A percentile compares a stretch with the other conserved stretches of the same genome.
Conservation (phyloP, 1,139 yeast genomes). For the Candida sanyaensis region DNA sequence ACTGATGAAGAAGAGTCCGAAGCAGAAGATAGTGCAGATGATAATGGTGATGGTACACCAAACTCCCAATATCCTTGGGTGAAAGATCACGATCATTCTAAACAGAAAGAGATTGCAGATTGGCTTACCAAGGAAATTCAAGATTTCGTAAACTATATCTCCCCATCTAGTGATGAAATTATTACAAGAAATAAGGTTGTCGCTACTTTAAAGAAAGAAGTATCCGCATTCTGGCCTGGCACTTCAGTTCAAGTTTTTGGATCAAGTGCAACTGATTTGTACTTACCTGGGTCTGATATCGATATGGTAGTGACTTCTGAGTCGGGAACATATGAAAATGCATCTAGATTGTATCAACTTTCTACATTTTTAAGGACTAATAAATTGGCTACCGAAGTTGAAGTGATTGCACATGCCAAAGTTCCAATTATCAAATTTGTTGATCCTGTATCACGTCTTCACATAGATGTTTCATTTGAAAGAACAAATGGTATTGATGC, state of each 20-base stretch:
- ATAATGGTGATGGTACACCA: constrained; percentile 24
- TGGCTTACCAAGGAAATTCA: constrained; percentile 88
- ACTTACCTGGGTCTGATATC: constrained; percentile 94
- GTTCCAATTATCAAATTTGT: constrained; percentile 95
- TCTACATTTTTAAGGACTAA: constrained; percentile 68
- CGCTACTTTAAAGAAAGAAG: constrained; percentile 55
- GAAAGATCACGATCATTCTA: constrained; percentile 70
- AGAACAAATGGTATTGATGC: constrained; percentile 84
- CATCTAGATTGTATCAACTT: constrained; percentile 70
- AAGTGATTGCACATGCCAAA: constrained; percentile 87
- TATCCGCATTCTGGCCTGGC: constrained; percentile 71
- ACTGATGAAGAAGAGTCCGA: constrained; percentile 31
- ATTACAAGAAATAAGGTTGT: constrained; percentile 69
- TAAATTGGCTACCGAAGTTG: constrained; percentile 70
- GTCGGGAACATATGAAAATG: constrained; percentile 63
- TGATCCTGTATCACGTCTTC: constrained; percentile 70
- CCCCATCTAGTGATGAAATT: constrained; percentile 82
- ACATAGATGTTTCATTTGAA: constrained; percentile 91
- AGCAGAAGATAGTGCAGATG: constrained; percentile 28
- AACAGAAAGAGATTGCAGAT: constrained; percentile 74
- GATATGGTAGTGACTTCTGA: constrained; percentile 86
- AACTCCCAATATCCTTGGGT: constrained; percentile 74
- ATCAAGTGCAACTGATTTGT: constrained; percentile 91
- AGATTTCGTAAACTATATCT: constrained; percentile 83
- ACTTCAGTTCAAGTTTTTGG: constrained; percentile 90